phyloP scores from a whole-genome alignment of 2,329 filamentous ascomycete genomes.

The Sarocladium brachiariae region DNA sequence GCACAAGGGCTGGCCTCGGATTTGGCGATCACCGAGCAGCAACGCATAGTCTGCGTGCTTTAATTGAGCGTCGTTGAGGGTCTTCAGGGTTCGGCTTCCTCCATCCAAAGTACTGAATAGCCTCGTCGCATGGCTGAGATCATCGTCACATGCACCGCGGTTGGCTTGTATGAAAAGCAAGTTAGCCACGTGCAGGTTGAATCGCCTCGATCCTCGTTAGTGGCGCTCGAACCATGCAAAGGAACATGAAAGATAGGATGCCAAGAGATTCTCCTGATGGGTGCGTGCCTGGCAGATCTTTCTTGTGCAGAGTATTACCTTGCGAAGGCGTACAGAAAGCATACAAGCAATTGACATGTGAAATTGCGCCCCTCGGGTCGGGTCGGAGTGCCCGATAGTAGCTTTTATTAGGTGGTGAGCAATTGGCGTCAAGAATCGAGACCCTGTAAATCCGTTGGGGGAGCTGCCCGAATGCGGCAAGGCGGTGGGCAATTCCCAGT shows the following conservation, averaged over 20 bases:
- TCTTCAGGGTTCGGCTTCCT: no score
- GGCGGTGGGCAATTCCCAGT: background rate
- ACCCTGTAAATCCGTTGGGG: constrained; percentile 9
- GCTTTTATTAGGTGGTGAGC: background rate
- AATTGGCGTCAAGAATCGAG: background rate
- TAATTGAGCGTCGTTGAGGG: no score
- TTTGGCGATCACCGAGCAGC: no score
- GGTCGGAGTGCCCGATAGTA: constrained; percentile 1
- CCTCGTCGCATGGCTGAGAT: no score
- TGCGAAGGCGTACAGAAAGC: no score
- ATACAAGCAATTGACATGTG: constrained; percentile 3
- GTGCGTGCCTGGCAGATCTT: background rate
- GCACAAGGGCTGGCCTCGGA: no score
- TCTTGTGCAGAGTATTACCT: no score
- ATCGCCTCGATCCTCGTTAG: background rate
- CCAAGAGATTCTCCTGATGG: background rate
- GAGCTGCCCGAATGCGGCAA: background rate
- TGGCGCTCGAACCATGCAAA: background rate
- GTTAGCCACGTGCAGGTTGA: background rate
- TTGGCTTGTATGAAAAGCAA: background rate
- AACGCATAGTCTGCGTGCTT: no score
- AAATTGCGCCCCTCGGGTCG: constrained; percentile 1
- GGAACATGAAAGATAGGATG: background rate
- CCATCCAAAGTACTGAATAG: no score
- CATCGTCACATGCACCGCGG: background rate